Evolutionary conservation across 768 basidiomycete genomes (phyloP), one percentile per base, ranked within the genome.

Genomic region (Daedaleopsis nitida): DNA sequence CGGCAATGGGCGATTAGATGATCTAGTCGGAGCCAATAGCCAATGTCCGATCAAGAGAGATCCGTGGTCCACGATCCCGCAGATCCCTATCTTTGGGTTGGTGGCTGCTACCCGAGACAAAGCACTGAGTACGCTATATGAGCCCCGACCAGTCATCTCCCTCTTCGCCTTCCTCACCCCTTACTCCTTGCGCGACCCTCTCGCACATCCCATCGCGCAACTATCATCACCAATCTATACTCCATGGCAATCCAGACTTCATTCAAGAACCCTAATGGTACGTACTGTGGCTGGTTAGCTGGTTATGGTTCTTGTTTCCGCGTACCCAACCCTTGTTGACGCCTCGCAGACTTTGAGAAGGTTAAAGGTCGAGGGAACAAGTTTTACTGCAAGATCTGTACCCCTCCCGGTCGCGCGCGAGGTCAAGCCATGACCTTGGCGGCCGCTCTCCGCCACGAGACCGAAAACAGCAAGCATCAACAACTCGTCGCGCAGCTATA

Each of bases 361-460:
- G 42, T 54, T 19, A 64, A 59, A 7, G 67, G 68, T 34, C 62
- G 64, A 32, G 62, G 64, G 38, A 69, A 69, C 59, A 76, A 74
- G 72, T 54, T 55, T 3, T 65, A 68, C 43, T 78, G 74, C 63
- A 72, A 70, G 45, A 53, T 69, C n/a, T 77, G 77, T 66, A 69
- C 70, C 9, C 54, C 69, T 1, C 57, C 58, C 9, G 65, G 61
- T 59, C 63, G 48, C 37, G 66, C 65, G 12, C 68, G 63, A 37
- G 55, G 64, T 3, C 66, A 70, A 19, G 68, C 70, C 6, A 67
- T 71, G 58, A 70, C 64, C 32, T 21, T 68, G 51, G 65, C 70
- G 51, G 70, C 68, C 2, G 77, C 76, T 8, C 35, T 73, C 49
- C 61, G 68, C 16, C 77, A 80, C 52, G 76, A 76, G 58, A 64